These are phyloP conservation scores for Wickerhamiella domercqiae DNA, from an alignment of 805 yeast genomes.

Conservation along the genomic window DNA sequence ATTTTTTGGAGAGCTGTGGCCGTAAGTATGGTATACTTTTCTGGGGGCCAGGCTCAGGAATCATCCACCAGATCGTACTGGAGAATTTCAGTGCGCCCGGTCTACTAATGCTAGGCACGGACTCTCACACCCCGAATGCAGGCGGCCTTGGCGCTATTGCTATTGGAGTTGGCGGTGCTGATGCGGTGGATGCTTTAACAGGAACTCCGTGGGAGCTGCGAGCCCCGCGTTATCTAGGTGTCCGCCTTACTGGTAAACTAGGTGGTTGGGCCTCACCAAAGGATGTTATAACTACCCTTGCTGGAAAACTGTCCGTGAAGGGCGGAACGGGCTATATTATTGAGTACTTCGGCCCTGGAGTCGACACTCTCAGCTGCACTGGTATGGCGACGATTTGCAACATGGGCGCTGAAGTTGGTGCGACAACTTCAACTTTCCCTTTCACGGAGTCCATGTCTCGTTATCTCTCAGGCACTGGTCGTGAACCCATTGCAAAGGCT, in stretches of 20 bases:
- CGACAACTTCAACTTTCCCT: conserved; percentile 96
- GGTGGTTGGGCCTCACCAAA: conserved; percentile 95
- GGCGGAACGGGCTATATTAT: conserved; percentile 97
- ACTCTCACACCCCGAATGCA: conserved; percentile 97
- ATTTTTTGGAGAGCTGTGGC: conserved; percentile 83
- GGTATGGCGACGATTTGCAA: conserved; percentile 99
- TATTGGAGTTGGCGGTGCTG: conserved; percentile 99
- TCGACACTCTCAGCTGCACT: conserved; percentile 73
- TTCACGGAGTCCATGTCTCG: conserved; percentile 67
- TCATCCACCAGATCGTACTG: conserved; percentile 91
- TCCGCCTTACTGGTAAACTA: conserved; percentile 76
- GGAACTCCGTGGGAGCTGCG: conserved; percentile 98
- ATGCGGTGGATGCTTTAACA: conserved; percentile 95
- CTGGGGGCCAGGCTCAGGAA: conserved; percentile 99
- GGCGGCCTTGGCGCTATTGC: conserved; percentile 98
- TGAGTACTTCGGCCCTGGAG: conserved; percentile 96
- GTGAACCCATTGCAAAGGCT: conserved; percentile 68
- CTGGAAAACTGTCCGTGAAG: conserved; percentile 85
- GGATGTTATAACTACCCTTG: conserved; percentile 85
- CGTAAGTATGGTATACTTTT: conserved; percentile 92
- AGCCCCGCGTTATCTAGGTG: conserved; percentile 92
- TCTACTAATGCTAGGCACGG: conserved; percentile 92
- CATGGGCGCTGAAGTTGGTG: conserved; percentile 99
- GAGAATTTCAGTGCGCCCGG: conserved; percentile 98
- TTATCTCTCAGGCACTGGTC: conserved; percentile 69